A percentile compares a stretch with the other conserved stretches of the same genome.
phyloP scores from a whole-genome alignment of 108 stramenopile genomes.

The Cylindrotheca fusiformis region DNA sequence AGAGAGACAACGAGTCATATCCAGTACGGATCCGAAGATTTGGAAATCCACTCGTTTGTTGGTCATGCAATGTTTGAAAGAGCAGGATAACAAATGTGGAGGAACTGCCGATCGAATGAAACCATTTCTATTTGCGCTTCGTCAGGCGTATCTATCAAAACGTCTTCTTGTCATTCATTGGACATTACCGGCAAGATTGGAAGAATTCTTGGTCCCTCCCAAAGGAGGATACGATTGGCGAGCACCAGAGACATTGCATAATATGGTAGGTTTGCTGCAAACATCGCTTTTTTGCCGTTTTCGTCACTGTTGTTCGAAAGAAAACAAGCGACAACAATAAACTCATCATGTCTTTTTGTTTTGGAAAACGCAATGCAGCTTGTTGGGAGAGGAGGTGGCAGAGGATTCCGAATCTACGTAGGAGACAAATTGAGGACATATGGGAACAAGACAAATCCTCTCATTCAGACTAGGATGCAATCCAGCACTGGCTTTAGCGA shows the following conservation, averaged over 20 bases:
- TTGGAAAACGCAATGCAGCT: neutral
- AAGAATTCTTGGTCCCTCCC: conserved; percentile 41
- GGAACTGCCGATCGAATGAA: conserved; percentile 36
- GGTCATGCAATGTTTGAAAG: conserved; percentile 34
- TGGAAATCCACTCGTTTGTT: conserved; percentile 14
- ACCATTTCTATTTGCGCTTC: conserved; percentile 20
- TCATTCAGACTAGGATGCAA: conserved; percentile 12
- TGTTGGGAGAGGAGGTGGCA: neutral
- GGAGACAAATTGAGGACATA: neutral
- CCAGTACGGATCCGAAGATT: neutral
- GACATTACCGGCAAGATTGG: conserved; percentile 27
- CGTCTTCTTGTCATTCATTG: conserved; percentile 43
- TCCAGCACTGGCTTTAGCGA: conserved; percentile 12
- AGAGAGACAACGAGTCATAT: conserved; percentile 7
- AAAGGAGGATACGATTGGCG: conserved; percentile 47
- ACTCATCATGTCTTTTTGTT: neutral
- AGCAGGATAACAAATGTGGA: conserved; percentile 25
- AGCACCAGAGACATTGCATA: conserved; percentile 25
- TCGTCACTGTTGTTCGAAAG: conserved; percentile 2
- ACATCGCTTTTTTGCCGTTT: no score
- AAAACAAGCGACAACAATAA: neutral
- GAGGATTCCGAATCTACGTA: neutral
- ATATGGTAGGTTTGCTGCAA: conserved; percentile 7
- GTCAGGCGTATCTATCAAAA: conserved; percentile 18
- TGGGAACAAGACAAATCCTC: neutral